Evolutionary conservation across 441 rosid genomes (phyloP).

Genomic region (Eruca vesicaria): DNA sequence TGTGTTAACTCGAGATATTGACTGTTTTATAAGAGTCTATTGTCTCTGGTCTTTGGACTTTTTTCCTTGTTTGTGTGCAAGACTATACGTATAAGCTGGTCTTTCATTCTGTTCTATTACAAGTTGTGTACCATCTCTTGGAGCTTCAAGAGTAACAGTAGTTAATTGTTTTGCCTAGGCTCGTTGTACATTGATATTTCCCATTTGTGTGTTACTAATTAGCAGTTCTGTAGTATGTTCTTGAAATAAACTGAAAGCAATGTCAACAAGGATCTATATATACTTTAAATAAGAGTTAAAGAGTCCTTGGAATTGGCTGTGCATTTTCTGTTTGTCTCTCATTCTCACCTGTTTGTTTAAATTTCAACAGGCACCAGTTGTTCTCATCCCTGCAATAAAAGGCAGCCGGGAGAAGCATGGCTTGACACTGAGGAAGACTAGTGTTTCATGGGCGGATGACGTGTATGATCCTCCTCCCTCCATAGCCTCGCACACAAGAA

Average conservation of each 20-base stretch:
- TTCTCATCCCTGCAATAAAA: slow-evolving; percentile 77
- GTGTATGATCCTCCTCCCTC: slow-evolving; percentile 91
- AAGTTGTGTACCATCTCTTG: background rate
- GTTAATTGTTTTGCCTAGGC: background rate
- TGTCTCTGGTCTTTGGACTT: background rate
- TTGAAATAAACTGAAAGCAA: background rate
- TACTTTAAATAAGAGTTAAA: background rate
- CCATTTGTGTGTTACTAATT: background rate
- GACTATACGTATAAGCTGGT: background rate
- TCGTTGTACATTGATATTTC: background rate
- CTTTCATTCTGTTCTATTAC: background rate
- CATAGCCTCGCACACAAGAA: slow-evolving; percentile 64
- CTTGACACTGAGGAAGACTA: slow-evolving; percentile 41
- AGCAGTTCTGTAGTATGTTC: background rate
- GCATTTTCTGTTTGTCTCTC: background rate
- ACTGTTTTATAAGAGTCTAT: background rate
- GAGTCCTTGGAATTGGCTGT: background rate
- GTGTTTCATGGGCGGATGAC: slow-evolving; percentile 81
- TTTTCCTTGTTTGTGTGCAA: background rate
- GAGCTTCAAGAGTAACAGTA: background rate
- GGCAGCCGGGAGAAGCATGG: slow-evolving; percentile 81
- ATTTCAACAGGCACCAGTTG: slow-evolving; percentile 36
- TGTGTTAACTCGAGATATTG: slow-evolving; percentile 32
- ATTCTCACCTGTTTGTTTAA: slow-evolving; percentile 13
- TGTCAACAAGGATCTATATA: background rate